Evolutionary conservation across 2,329 filamentous ascomycete genomes (phyloP).

Genomic region (Balansia obtecta): DNA sequence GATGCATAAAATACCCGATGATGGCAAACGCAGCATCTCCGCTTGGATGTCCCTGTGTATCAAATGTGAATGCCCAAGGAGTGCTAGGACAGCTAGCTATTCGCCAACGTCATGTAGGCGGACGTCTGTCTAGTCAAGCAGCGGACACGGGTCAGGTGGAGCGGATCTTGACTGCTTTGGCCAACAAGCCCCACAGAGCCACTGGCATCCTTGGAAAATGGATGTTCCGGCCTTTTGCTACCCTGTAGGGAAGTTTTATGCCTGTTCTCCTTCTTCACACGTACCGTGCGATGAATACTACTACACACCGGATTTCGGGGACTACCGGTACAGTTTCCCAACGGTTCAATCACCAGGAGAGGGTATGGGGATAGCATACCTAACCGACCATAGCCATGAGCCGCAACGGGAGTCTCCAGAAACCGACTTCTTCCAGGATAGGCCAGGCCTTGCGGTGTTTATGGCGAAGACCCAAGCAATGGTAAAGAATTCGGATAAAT

Average conservation of each 20-base stretch:
- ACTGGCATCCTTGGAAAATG: background rate
- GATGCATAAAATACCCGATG: constrained; percentile 14
- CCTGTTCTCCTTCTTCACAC: background rate
- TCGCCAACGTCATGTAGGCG: constrained; percentile 7
- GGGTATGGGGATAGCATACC: no score
- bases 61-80: background rate
- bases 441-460: background rate
- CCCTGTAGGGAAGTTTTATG: background rate
- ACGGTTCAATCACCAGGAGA: no score
- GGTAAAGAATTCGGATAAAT: no score
- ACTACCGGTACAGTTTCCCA: no score
- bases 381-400: no score
- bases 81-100: background rate
- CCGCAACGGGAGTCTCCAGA: no score
- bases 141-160: background rate
- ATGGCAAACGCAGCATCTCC: constrained; percentile 20
- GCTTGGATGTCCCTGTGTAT: constrained; percentile 7
- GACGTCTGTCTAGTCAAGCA: background rate
- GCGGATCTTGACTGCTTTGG: background rate
- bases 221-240: background rate
- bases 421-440: fast-evolving
- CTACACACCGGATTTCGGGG: no score
- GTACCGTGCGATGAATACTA: no score
- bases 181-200: background rate
- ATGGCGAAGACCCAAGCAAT: background rate